phyloP scores from a whole-genome alignment of 1,139 yeast species.

The Magnusiomyces clavatus region DNA sequence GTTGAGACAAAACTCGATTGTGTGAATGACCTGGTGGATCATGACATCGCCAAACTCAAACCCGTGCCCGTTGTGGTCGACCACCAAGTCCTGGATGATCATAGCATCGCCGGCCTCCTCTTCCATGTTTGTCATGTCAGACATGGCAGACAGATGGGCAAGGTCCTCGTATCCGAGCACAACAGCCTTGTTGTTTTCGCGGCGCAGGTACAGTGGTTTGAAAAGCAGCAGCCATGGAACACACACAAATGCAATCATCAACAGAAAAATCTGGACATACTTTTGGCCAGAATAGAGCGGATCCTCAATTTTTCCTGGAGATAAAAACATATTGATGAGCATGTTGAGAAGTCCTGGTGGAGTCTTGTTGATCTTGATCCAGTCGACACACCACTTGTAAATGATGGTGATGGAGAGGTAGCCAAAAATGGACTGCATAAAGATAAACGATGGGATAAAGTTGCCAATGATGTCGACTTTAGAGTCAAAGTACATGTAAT shows the following conservation, averaged over 20 bases:
- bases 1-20: conserved; percentile 95
- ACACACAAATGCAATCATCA: conserved; percentile 74
- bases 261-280: conserved; percentile 63
- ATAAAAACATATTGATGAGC: conserved; percentile 90
- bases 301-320: conserved; percentile 86
- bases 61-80: conserved; percentile 33
- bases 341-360: conserved; percentile 93
- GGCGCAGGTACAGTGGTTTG: conserved; percentile 72
- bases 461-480: conserved; percentile 84
- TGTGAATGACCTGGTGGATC: conserved; percentile 96
- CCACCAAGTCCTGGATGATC: conserved; percentile 15
- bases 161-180: conserved; percentile 18
- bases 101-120: conserved; percentile 28
- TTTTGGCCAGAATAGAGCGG: conserved; percentile 80
- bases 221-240: conserved; percentile 89
- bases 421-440: conserved; percentile 95
- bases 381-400: conserved; percentile 92
- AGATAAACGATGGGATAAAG: conserved; percentile 85
- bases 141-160: conserved; percentile 18
- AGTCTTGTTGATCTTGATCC: conserved; percentile 65
- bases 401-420: conserved; percentile 75
- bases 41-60: conserved; percentile 85
- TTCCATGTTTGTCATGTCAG: conserved; percentile 26
- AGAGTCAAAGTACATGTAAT: conserved; percentile 64
- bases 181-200: conserved; percentile 31